Evolutionary conservation across 345 rosid species (phyloP).

Genomic region (Populus tremula): DNA sequence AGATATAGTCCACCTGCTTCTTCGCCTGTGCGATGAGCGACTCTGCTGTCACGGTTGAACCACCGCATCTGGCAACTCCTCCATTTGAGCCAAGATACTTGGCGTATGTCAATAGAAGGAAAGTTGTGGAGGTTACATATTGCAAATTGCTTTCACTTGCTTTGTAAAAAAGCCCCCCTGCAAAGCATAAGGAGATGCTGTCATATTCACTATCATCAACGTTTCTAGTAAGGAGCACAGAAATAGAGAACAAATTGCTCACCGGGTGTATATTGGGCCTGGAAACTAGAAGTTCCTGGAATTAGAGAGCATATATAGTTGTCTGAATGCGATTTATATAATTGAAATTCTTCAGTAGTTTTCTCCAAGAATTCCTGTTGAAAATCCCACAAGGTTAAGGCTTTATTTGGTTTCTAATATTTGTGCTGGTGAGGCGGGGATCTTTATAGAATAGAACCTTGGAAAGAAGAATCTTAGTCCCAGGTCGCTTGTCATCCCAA

Average conservation of each 20-base stretch:
- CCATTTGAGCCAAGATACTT: slow-evolving; percentile 57
- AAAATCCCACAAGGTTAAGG: background rate
- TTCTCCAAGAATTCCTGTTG: slow-evolving; percentile 57
- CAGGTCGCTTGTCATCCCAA: slow-evolving; percentile 96
- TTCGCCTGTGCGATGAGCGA: slow-evolving; percentile 48
- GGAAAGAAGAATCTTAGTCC: slow-evolving; percentile 86
- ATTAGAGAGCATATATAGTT: slow-evolving; percentile 63
- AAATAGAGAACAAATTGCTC: background rate
- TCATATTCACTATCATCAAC: background rate
- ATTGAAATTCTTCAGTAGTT: slow-evolving; percentile 40
- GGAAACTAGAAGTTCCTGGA: slow-evolving; percentile 55
- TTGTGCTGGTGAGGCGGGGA: background rate
- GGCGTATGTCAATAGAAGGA: slow-evolving; percentile 80
- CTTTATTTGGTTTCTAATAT: background rate
- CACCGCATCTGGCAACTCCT: slow-evolving; percentile 41
- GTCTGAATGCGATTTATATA: slow-evolving; percentile 64
- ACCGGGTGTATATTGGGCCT: slow-evolving; percentile 70
- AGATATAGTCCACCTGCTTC: slow-evolving; percentile 77
- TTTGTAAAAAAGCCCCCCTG: slow-evolving; percentile 87
- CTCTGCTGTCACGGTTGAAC: slow-evolving; percentile 34
- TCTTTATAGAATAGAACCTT: slow-evolving; percentile 42
- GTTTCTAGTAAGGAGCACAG: background rate
- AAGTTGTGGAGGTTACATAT: slow-evolving; percentile 85
- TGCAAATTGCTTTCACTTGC: slow-evolving; percentile 97
- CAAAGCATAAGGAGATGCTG: background rate